Evolutionary conservation across 2,329 filamentous ascomycete genomes (phyloP), one percentile per base, ranked within the genome.

Genomic region (Colletotrichum tropicicola): DNA sequence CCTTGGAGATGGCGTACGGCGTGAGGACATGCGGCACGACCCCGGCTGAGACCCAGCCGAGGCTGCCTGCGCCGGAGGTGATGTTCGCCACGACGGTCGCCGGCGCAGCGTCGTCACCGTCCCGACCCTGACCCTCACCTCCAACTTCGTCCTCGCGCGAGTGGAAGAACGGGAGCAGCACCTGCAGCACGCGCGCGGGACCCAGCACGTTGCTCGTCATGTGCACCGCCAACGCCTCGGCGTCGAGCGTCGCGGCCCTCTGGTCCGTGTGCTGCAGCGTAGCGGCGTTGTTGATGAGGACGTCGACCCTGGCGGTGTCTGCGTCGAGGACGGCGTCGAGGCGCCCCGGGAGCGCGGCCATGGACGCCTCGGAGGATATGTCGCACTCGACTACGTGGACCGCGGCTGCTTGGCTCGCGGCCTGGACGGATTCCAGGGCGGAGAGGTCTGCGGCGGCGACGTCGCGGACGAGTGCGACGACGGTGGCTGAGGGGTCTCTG

Each of bases 171-270:
- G 70, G 70, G 2, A 74, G 66, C 52, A 85, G 66, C 2, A 74
- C 73, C 68, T 83, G 74, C 0, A 82, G 75, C 6, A 78, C 75
- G 60, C 81, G 81, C 1, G 82, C 81, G 0, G 82, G 82, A 0
- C 82, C 83, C 17, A 83, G 58, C 4, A 84, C 81, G 58, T 85
- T 85, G 67, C 78, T 71, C 25, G 74, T 71, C 52, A 85, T 78
- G 51, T 82, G 78, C n/a, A 75, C 69, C 2, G 73, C 41, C 27
- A 84, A 68, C 2, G 73, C 75, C 1, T 73, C 71, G 0, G 77
- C 68, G 9, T 75, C 75, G 2, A 84, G 74, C 1, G 72, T 75
- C 17, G 83, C 69, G 21, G 75, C 76, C 15, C 72, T 80, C 53
- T 83, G 75, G 8, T 69, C 57, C 0, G 74, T 70, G 1, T 73